Percentiles rank a stretch among this genome's conserved stretches.
Evolutionary conservation across 169 alveolate genomes (phyloP).

Genomic region (Cryptosporidium sp.): DNA sequence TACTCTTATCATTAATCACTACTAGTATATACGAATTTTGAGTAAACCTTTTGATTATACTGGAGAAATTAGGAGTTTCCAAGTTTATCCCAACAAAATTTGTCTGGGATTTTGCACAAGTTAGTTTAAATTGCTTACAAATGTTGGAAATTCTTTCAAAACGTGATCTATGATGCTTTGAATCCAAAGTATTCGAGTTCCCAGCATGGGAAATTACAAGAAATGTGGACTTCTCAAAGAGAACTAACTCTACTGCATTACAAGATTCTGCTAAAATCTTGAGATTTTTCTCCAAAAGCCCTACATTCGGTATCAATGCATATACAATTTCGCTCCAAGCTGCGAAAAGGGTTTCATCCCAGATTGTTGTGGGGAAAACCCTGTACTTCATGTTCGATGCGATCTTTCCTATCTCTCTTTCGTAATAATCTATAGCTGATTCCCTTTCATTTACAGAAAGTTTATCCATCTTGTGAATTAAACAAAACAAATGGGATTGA

Average conservation of each 20-base stretch:
- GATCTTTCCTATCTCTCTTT: conserved; percentile 80
- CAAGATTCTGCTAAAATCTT: conserved; percentile 85
- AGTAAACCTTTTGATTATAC: conserved; percentile 91
- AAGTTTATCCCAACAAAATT: conserved; percentile 86
- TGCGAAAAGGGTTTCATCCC: conserved; percentile 93
- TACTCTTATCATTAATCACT: conserved; percentile 84
- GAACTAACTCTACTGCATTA: conserved; percentile 91
- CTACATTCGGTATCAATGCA: conserved; percentile 88
- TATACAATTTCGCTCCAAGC: conserved; percentile 93
- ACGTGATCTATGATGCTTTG: conserved; percentile 80
- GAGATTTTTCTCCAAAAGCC: conserved; percentile 83
- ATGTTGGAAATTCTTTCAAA: conserved; percentile 93
- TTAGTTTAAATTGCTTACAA: conserved; percentile 91
- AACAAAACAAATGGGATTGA: conserved; percentile 88
- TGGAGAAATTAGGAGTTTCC: conserved; percentile 85
- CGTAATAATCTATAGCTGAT: conserved; percentile 83
- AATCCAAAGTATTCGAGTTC: conserved; percentile 6
- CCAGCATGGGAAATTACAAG: conserved; percentile 88
- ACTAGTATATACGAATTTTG: conserved; percentile 91
- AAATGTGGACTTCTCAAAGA: conserved; percentile 94
- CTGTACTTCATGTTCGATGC: conserved; percentile 56
- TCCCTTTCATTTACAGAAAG: conserved; percentile 85
- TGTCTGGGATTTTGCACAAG: conserved; percentile 90
- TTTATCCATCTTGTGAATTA: conserved; percentile 93
- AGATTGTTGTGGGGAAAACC: conserved; percentile 89